phyloP scores from a whole-genome alignment of 2,329 filamentous ascomycete genomes.

The Phaeosphaeria sp. region DNA sequence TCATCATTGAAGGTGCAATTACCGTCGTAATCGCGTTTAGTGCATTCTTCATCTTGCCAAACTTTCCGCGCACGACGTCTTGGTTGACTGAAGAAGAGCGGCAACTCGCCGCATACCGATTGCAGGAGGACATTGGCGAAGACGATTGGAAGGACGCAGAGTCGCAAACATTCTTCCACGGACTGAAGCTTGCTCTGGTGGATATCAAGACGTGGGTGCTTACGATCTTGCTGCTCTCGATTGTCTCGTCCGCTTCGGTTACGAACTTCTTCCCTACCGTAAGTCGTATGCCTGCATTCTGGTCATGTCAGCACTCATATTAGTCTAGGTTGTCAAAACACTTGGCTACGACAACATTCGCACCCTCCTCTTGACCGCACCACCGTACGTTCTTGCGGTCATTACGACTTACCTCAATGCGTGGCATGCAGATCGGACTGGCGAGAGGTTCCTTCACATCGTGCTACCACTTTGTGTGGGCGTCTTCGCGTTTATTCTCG shows the following conservation, averaged over 20 bases:
- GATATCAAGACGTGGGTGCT: conserved; percentile 52
- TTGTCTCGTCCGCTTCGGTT: conserved; percentile 49
- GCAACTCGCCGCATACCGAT: conserved; percentile 46
- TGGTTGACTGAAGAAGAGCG: conserved; percentile 51
- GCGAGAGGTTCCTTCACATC: conserved; percentile 75
- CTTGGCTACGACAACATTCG: conserved; percentile 63
- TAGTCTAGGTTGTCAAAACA: conserved; percentile 56
- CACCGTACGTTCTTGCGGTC: conserved; percentile 58
- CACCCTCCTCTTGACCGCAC: conserved; percentile 57
- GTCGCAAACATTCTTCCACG: conserved; percentile 48
- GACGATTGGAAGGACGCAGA: conserved; percentile 49
- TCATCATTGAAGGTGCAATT: conserved; percentile 73
- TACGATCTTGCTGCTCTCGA: conserved; percentile 48
- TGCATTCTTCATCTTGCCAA: conserved; percentile 68
- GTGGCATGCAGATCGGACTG: conserved; percentile 73
- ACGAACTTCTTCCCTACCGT: conserved; percentile 68
- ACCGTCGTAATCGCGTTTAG: conserved; percentile 67
- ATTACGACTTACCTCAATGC: conserved; percentile 70
- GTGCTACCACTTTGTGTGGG: conserved; percentile 67
- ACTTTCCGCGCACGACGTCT: conserved; percentile 64
- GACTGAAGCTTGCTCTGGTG: conserved; percentile 48
- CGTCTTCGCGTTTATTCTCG: conserved; percentile 71
- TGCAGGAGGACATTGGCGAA: conserved; percentile 49
- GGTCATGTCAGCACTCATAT: neutral
- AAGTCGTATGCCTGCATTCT: neutral